Base-by-base conservation (phyloP, 768 basidiomycete genomes). In the Collybiopsis confluens region DNA sequence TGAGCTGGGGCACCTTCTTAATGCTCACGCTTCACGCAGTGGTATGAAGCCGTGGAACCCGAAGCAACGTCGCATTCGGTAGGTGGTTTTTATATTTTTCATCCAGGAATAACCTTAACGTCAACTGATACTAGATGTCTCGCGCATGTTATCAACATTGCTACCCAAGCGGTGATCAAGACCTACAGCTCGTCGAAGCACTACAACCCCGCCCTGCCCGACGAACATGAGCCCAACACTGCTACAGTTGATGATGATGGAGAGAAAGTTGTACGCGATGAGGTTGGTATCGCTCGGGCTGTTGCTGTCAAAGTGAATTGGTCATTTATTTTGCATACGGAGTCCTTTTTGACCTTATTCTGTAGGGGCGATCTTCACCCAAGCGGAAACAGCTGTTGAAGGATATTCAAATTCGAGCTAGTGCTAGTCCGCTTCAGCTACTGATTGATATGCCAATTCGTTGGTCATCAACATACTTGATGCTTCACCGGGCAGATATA, bases 381-480 rank as follows among this genome's bases (percentile, higher is more conserved):
- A 38, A 64, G 33, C 46, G 59, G 3, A 65, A 65, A 54, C 61
- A 65, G 36, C 42, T 65, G 1, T 66, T 62, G 42, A 46, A 36
- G 23, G 37, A 52, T 1, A 60, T 64, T 37, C 63, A 65, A 27
- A 42, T 58, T 21, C 57, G 56, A 54, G 20, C 37, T 35, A 23
- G 8, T 52, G 42, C 26, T 20, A 21, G 42, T 15, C 18, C 42
- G 7, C 26, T 36, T 21, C 56, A 61, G 35, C 56, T 65, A 20
- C 38, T 65, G 9, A 56, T 63, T 15, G 60, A 67, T 40, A 65
- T 67, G 65, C 49, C 45, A 16, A 61, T 66, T 5, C 58, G 62
- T 18, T 67, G 65, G 65, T 60, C 58, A 7, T 67, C 65, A 20
- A 65, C 65, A n/a, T 59, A 61, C 44, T 45, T 58, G 11, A 67